phyloP scores from a whole-genome alignment of 306 rosid species.

The Ormosia semicastrata region DNA sequence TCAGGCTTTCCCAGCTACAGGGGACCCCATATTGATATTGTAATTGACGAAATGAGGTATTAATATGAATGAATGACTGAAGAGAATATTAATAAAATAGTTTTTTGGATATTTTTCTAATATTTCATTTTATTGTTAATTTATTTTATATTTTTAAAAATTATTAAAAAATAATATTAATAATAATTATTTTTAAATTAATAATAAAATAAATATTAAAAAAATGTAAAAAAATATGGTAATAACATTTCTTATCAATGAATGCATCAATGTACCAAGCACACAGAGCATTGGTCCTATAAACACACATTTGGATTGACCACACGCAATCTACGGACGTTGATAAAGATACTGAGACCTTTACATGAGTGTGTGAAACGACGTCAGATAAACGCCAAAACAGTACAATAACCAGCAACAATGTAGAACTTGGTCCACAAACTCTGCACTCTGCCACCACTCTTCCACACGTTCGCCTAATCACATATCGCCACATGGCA shows the following conservation, averaged over 20 bases:
- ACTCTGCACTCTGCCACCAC: conserved; percentile 6
- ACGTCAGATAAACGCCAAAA: conserved; percentile 40
- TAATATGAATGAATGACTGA: neutral
- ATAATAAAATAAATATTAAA: no score
- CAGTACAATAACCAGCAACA: conserved; percentile 5
- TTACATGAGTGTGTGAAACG: conserved; percentile 29
- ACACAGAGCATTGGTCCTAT: neutral
- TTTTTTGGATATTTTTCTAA: no score
- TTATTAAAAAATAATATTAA: no score
- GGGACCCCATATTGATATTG: neutral
- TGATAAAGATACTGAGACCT: neutral
- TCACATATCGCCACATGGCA: conserved; percentile 37
- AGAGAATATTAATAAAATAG: no score
- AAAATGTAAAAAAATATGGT: neutral
- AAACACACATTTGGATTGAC: conserved; percentile 34
- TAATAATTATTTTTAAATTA: no score
- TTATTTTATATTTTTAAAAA: no score
- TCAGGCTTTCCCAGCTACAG: neutral
- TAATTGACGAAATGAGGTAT: neutral
- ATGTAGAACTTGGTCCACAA: conserved; percentile 26
- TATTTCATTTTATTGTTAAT: no score
- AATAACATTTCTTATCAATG: neutral
- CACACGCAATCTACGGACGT: neutral
- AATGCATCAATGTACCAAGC: neutral
- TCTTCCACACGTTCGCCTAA: conserved; percentile 53